A percentile compares a stretch with the other conserved stretches of the same genome.
Evolutionary conservation across 2,329 filamentous ascomycete species (phyloP).

Genomic region (Penicillium griseofulvum): DNA sequence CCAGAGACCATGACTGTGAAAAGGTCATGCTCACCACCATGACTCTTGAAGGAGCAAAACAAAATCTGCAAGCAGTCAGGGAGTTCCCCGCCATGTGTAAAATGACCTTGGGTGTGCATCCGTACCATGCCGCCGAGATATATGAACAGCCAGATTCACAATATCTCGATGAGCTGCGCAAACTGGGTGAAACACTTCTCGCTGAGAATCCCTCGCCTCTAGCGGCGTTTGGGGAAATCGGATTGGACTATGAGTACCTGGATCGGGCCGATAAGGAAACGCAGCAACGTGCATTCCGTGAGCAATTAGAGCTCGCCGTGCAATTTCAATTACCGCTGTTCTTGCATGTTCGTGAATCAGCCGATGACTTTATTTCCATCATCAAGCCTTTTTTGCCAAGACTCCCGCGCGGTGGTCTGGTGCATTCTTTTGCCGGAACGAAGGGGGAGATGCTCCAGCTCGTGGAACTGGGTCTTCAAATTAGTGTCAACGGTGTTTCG

Average conservation of each 20-base stretch:
- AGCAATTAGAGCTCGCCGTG: conserved; percentile 44
- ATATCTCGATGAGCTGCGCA: conserved; percentile 18
- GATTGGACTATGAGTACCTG: conserved; percentile 52
- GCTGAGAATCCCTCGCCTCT: conserved; percentile 31
- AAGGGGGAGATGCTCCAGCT: conserved; percentile 44
- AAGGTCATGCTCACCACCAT: conserved; percentile 35
- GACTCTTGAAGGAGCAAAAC: conserved; percentile 42
- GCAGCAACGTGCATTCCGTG: conserved; percentile 43
- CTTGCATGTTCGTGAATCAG: conserved; percentile 42
- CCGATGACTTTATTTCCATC: conserved; percentile 45
- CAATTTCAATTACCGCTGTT: conserved; percentile 34
- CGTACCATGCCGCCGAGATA: conserved; percentile 50
- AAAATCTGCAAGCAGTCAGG: conserved; percentile 41
- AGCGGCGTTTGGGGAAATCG: conserved; percentile 51
- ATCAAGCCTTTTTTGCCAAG: conserved; percentile 41
- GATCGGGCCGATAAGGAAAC: conserved; percentile 43
- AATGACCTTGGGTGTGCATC: conserved; percentile 52
- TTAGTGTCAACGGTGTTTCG: conserved; percentile 53
- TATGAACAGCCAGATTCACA: conserved; percentile 22
- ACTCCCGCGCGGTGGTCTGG: conserved; percentile 59
- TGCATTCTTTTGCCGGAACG: conserved; percentile 87
- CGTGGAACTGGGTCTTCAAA: conserved; percentile 40
- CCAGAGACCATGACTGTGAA: conserved; percentile 20
- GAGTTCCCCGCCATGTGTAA: conserved; percentile 38
- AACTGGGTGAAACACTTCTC: conserved; percentile 23